Evolutionary conservation across 495 filamentous ascomycete species (phyloP).

Genomic region (Parathielavia hyrcaniae): DNA sequence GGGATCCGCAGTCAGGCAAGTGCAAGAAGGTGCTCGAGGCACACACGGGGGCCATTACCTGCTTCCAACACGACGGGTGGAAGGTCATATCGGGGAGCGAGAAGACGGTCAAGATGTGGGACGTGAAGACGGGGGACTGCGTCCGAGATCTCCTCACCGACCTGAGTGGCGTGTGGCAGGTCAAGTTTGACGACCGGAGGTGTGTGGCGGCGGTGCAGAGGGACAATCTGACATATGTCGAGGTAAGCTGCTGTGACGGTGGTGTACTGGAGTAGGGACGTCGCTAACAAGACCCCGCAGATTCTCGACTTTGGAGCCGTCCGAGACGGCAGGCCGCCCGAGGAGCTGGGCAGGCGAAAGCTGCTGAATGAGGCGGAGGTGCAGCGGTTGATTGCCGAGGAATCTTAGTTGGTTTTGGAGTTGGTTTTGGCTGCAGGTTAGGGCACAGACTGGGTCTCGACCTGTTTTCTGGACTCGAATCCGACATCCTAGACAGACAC

Average conservation of each 20-base stretch:
- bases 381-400: slow-evolving; percentile 44
- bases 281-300: slow-evolving; percentile 37
- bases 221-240: slow-evolving; percentile 86
- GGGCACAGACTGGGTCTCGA: not conserved
- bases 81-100: slow-evolving; percentile 97
- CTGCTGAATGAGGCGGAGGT: slow-evolving; percentile 62
- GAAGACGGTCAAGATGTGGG: slow-evolving; percentile 98
- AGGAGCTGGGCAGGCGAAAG: slow-evolving; percentile 72
- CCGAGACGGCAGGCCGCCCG: slow-evolving; percentile 67
- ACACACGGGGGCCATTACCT: slow-evolving; percentile 95
- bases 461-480: not conserved
- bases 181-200: slow-evolving; percentile 90
- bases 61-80: slow-evolving; percentile 95
- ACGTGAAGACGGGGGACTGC: slow-evolving; percentile 84
- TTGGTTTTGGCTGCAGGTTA: not conserved
- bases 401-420: slow-evolving; percentile 17
- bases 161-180: slow-evolving; percentile 94
- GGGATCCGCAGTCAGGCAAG: slow-evolving; percentile 90
- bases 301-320: slow-evolving; percentile 89
- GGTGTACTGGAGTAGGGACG: not conserved
- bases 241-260: slow-evolving; percentile 55
- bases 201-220: slow-evolving; percentile 97
- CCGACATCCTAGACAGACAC: not conserved
- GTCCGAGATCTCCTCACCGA: slow-evolving; percentile 94
- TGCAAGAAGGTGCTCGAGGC: slow-evolving; percentile 86